These are phyloP conservation scores for Colletotrichum viniferum DNA, from an alignment of 2,329 filamentous ascomycete species.

Conservation along the genomic window DNA sequence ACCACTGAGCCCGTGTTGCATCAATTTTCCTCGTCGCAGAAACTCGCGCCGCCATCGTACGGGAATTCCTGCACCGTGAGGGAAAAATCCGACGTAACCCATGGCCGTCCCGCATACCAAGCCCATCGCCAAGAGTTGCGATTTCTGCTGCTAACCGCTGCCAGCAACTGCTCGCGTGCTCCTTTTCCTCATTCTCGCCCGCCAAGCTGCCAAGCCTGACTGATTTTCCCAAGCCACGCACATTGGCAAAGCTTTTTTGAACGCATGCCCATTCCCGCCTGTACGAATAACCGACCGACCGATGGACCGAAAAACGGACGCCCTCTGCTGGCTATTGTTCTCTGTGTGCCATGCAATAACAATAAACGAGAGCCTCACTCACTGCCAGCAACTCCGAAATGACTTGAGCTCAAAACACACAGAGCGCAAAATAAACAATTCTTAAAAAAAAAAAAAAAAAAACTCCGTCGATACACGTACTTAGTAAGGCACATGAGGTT, in stretches of 20 bases:
- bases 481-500: neutral
- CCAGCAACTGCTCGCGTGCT: slow-evolving; percentile 20
- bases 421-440: neutral
- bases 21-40: neutral
- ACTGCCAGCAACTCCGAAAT: neutral
- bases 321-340: too few relatives aligned
- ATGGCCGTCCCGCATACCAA: neutral
- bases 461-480: neutral
- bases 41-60: neutral
- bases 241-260: slow-evolving; percentile 23
- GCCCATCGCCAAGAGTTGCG: slow-evolving; percentile 4
- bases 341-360: neutral
- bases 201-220: slow-evolving; percentile 12
- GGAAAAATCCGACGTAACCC: neutral
- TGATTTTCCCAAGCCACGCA: slow-evolving; percentile 10
- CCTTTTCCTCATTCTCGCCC: slow-evolving; percentile 3
- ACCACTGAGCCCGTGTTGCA: neutral
- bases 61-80: neutral
- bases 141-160: slow-evolving; percentile 7
- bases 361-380: neutral
- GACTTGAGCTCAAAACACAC: neutral
- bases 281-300: too few relatives aligned
- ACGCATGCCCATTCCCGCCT: neutral
- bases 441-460: neutral
- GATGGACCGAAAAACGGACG: too few relatives aligned